These are phyloP conservation scores for Pseudogymnoascus pannorum DNA, from an alignment of 2,329 filamentous ascomycete species.

Conservation along the genomic window DNA sequence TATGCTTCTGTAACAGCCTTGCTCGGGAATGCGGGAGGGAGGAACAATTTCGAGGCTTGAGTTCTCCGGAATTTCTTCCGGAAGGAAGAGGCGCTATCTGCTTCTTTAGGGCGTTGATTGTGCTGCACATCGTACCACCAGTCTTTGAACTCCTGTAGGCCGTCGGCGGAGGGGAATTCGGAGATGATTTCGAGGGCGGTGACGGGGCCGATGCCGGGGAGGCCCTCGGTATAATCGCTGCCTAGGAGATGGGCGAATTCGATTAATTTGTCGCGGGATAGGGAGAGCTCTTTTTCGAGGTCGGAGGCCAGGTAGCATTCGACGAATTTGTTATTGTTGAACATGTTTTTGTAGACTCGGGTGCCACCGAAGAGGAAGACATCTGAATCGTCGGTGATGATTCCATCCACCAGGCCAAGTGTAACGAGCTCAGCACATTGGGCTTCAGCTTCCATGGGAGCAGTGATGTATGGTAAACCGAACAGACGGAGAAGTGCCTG, in stretches of 20 bases:
- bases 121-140: conserved; percentile 83
- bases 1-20: conserved; percentile 76
- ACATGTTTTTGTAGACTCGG: conserved; percentile 98
- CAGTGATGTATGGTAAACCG: conserved; percentile 91
- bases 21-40: conserved; percentile 74
- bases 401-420: conserved; percentile 86
- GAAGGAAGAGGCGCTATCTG: conserved; percentile 56
- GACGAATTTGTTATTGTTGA: conserved; percentile 95
- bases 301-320: conserved; percentile 87
- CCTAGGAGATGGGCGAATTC: conserved; percentile 84
- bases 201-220: conserved; percentile 86
- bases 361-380: conserved; percentile 96
- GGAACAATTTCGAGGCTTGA: conserved; percentile 76
- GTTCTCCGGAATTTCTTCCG: conserved; percentile 77
- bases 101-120: conserved; percentile 55
- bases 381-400: conserved; percentile 95
- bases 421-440: conserved; percentile 88
- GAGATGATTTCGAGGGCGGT: conserved; percentile 90
- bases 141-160: conserved; percentile 66
- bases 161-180: conserved; percentile 61
- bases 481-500: conserved; percentile 86
- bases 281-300: conserved; percentile 79
- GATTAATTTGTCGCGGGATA: conserved; percentile 82
- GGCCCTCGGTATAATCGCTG: conserved; percentile 89
- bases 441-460: conserved; percentile 97